Conservation (phyloP, 371 early-diverging fungal genomes). For the Rhizopus sp. region DNA sequence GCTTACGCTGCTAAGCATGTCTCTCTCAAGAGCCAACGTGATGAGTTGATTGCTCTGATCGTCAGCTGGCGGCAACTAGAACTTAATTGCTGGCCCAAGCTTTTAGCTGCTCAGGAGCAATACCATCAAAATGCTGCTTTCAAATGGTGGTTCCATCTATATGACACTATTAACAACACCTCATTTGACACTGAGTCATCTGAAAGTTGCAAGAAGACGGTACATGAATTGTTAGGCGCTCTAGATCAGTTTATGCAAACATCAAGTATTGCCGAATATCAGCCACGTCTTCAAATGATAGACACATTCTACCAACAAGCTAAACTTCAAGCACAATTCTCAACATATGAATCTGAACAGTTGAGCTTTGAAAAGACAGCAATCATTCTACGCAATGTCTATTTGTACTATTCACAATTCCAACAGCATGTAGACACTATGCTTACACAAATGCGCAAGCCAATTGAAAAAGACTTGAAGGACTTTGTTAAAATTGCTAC, state of each 20-base stretch:
- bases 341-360: slow-evolving; percentile 24
- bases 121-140: slow-evolving; percentile 64
- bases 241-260: slow-evolving; percentile 84
- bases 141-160: slow-evolving; percentile 91
- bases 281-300: slow-evolving; percentile 77
- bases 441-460: slow-evolving; percentile 63
- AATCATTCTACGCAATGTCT: slow-evolving; percentile 58
- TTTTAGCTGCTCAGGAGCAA: slow-evolving; percentile 82
- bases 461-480: slow-evolving; percentile 87
- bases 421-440: slow-evolving; percentile 52
- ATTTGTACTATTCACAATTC: slow-evolving; percentile 84
- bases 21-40: slow-evolving; percentile 73
- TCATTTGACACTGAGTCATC: slow-evolving; percentile 32
- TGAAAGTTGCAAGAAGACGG: slow-evolving; percentile 28
- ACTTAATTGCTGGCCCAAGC: slow-evolving; percentile 87
- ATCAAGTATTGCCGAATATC: slow-evolving; percentile 83
- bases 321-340: slow-evolving; percentile 37
- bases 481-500: slow-evolving; percentile 93
- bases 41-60: slow-evolving; percentile 74
- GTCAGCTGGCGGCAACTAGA: slow-evolving; percentile 93
- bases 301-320: slow-evolving; percentile 71
- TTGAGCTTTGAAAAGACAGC: slow-evolving; percentile 30
- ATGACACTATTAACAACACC: slow-evolving; percentile 52
- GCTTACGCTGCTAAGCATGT: slow-evolving; percentile 84
- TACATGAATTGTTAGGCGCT: slow-evolving; percentile 51